Base-by-base conservation (phyloP, 441 rosid species). In the Geranium incanum region DNA sequence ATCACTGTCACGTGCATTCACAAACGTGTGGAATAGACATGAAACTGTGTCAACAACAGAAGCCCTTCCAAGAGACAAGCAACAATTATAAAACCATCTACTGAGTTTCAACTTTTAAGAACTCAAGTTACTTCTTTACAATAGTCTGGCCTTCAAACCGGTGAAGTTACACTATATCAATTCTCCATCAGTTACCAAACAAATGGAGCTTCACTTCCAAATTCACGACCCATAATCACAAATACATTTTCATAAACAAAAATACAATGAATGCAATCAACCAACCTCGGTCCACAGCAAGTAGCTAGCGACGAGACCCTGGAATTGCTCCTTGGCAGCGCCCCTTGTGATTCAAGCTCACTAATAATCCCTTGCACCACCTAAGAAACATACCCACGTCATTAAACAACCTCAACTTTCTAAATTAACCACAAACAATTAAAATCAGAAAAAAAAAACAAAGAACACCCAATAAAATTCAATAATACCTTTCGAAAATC, bases 241-340 rank as follows among this genome's bases (percentile, higher is more conserved):
- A 21, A 21, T 21, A 8, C 5, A 62, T 8, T 6, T 62, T 62
- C 11, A 45, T 13, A 12, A 33, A 21, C 66, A 36, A 36, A 19
- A 43, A 68, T 3, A 8, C 36, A 57, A 15, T 57, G 19, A 9
- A 64, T 6, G 45, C 9, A 68, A 38, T 9, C 62, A 65, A 75
- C 77, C 8, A 81, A 91, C 99, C 99, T 95, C 3, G 97, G 97
- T 74, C 99, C 99, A 67, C 99, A 95, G 73, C 99, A 95, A 15
- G 99, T 95, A 59, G 99, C 99, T 13, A 95, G 94, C 5, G 99
- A 95, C 8, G 99, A 95, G 84, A 95, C 99, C 87, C 99, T 89
- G 1, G 99, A 95, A 84, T 93, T 95, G 79, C 99, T 93, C 85
- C 98, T 83, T 12, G 99, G 99, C 68, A 93, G 87, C n/a, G 98